A percentile compares a stretch with the other conserved stretches of the same genome.
These are phyloP conservation scores for Rheum nobile DNA, from an alignment of 148 eudicot genomes.

Conservation along the genomic window DNA sequence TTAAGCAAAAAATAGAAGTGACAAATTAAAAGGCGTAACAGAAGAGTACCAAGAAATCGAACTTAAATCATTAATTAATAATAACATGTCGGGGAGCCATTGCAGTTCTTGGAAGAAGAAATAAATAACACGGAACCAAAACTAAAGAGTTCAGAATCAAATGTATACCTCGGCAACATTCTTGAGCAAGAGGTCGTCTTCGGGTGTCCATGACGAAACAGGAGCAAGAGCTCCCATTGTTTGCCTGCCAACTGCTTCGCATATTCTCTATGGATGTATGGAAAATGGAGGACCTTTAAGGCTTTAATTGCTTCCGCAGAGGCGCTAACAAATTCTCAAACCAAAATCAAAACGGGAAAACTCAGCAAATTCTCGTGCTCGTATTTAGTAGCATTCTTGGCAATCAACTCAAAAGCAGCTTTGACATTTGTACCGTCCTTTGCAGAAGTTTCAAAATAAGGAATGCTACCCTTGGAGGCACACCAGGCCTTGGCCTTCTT, in stretches of 20 bases:
- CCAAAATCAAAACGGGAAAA: not conserved
- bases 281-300: not conserved
- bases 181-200: constrained; percentile 59
- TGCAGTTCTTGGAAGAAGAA: not conserved
- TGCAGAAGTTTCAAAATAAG: constrained; percentile 66
- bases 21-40: not conserved
- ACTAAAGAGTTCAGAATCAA: not conserved
- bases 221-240: constrained; percentile 47
- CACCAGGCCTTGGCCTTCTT: constrained; percentile 75
- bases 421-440: constrained; percentile 59
- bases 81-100: not conserved
- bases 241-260: not conserved
- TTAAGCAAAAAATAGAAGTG: not conserved
- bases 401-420: constrained; percentile 61
- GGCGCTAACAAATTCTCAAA: not conserved
- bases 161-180: constrained; percentile 53
- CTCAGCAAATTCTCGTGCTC: no score
- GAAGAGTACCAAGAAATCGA: not conserved
- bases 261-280: not conserved
- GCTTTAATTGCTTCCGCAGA: not conserved
- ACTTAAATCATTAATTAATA: not conserved
- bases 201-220: constrained; percentile 42
- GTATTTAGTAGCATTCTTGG: constrained; percentile 47
- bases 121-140: not conserved
- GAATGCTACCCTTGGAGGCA: constrained; percentile 63